Evolutionary conservation across 2,329 filamentous ascomycete genomes (phyloP).

Genomic region (Fusarium sterilihyphosum): DNA sequence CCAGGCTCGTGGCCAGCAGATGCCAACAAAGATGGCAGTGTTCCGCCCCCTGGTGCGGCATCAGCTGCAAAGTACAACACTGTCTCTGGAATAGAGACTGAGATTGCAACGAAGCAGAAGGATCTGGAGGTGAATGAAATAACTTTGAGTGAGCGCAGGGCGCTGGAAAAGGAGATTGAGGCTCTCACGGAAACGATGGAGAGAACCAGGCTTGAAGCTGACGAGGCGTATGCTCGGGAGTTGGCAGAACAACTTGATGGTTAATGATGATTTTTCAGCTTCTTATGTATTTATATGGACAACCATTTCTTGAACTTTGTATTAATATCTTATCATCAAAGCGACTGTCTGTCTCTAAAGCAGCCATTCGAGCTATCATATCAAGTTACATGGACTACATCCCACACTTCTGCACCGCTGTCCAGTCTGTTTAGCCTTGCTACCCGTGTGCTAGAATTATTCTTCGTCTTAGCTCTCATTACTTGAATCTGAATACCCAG

Average conservation of each 20-base stretch:
- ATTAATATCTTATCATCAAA: neutral
- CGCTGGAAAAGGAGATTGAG: constrained; percentile 50
- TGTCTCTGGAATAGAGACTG: constrained; percentile 48
- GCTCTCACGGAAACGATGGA: constrained; percentile 52
- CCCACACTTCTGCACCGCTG: neutral
- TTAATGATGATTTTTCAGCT: neutral
- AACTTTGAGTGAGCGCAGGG: constrained; percentile 37
- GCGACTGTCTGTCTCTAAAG: neutral
- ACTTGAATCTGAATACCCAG: too few relatives aligned
- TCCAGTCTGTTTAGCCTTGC: neutral
- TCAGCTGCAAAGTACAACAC: constrained; percentile 51
- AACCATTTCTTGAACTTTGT: neutral
- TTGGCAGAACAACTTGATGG: constrained; percentile 42
- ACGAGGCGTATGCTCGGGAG: constrained; percentile 59
- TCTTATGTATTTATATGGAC: neutral
- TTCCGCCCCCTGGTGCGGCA: constrained; percentile 34
- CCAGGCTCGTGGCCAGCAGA: constrained; percentile 52
- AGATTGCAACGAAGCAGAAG: constrained; percentile 46
- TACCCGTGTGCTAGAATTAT: too few relatives aligned
- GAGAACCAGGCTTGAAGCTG: constrained; percentile 54
- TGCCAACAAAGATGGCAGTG: constrained; percentile 24
- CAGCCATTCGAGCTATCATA: neutral
- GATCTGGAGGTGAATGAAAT: constrained; percentile 41
- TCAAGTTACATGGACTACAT: neutral
- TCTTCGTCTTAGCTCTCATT: neutral